Evolutionary conservation across 306 rosid genomes (phyloP).

Genomic region (Herpetospermum pedunculosum): DNA sequence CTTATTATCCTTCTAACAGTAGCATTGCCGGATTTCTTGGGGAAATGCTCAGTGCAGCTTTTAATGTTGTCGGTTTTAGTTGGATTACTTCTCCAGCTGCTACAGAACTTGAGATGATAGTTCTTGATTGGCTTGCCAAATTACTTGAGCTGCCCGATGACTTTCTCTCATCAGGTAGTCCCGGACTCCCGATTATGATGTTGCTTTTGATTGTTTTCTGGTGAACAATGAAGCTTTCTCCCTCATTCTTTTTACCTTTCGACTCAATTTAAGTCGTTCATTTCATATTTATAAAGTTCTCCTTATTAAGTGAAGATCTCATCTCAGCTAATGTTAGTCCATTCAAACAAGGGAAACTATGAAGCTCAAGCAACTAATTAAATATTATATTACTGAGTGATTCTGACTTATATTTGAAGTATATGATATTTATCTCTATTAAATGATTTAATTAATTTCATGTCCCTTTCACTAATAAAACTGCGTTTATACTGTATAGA

Average conservation of each 20-base stretch:
- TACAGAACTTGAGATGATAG: constrained; percentile 82
- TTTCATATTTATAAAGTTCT: neutral
- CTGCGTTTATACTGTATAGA: neutral
- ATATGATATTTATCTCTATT: neutral
- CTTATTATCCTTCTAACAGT: constrained; percentile 85
- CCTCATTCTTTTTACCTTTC: neutral
- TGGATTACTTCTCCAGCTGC: constrained; percentile 98
- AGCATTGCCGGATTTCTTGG: constrained; percentile 92
- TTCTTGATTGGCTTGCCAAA: constrained; percentile 90
- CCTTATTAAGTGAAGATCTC: neutral
- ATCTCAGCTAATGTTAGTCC: neutral
- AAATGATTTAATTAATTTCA: neutral
- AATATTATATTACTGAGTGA: neutral
- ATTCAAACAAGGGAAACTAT: neutral
- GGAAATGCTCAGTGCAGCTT: constrained; percentile 94
- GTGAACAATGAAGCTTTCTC: neutral
- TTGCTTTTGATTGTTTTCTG: neutral
- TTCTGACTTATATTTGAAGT: neutral
- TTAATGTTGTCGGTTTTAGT: constrained; percentile 85
- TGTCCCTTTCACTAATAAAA: neutral
- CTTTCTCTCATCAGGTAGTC: constrained; percentile 63
- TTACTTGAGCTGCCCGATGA: constrained; percentile 46
- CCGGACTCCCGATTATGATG: neutral
- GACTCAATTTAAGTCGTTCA: neutral
- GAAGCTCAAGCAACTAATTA: neutral